Base-by-base conservation (phyloP, 2,329 filamentous ascomycete genomes). In the Sarocladiaceae sp. region DNA sequence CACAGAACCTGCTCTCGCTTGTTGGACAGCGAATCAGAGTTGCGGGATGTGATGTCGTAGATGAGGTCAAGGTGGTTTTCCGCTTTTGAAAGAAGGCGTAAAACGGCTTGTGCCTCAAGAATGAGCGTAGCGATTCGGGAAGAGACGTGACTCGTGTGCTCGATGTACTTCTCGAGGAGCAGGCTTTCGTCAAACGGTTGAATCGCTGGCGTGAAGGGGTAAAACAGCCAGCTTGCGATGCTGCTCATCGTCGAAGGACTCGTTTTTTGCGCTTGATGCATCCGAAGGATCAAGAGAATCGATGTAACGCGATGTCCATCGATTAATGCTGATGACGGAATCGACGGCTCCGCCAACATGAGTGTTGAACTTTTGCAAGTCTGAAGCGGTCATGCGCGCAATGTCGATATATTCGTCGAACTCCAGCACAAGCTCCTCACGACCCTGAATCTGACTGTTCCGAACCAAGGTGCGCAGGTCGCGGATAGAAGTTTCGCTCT, bases 321-420 rank as follows among this genome's bases (percentile, higher is more conserved):
- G 80, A 61, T 90, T 91, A 52, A 87, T 89, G 56, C 77, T 80
- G 54, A 92, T 84, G 48, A 92, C 83, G 31, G 80, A 81, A 61
- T 93, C 88, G 31, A 92, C 83, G 1, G 86, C 84, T 11, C 82
- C 78, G 4, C 87, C 87, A 57, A 92, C 85, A 58, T 87, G 84
- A 1, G 81, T 83, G 68, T 92, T 92, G 76, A 92, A 94, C 53
- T 77, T 79, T 55, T 86, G 84, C 4, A 94, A 75, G 52, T 88
- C 83, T 40, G 77, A 74, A 3, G 86, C 82, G 1, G 86, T 83
- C 44, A 78, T 75, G 3, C 82, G 74, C 2, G 86, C 84, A 0
- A 81, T 83, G 10, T 86, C 82, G 58, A 94, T 82, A 67, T 92
- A 95, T 48, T 81, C 81, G 56, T 87, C 81, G 53, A 95, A 87